Evolutionary conservation across 306 rosid species (phyloP), one percentile per base, ranked within the genome.

Genomic region (Carpinus viminea): DNA sequence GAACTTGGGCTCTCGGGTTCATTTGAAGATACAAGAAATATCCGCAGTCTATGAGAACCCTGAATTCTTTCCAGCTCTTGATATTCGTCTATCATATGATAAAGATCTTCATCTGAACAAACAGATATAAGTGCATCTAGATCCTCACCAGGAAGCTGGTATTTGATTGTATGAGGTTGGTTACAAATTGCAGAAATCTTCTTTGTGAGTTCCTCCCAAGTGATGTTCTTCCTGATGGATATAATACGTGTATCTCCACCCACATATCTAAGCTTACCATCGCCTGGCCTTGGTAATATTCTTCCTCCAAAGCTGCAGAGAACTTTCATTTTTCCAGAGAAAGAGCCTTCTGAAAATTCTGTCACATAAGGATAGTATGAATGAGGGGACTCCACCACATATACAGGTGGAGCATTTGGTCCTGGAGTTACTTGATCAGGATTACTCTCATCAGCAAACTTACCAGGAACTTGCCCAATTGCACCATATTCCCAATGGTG

Each of bases 131-230:
- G 99, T 50, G 99, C 94, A 72, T 96, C 99, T 54, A 96, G 93
- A 76, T 96, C 99, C 86, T 93, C 99, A 12, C 99, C 94, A 8
- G 98, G 99, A 84, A 91, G 99, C 81, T 96, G 96, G 89, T 96
- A 96, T 83, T 91, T 96, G 81, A 93, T 93, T 0, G 86, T 84
- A 82, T 96, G 98, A 77, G 83, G 74, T 71, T 88, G 91, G 81
- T 83, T 87, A 79, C 91, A 93, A 78, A 89, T 89, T 69, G 88
- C 89, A 20, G 12, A 83, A 72, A 97, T 96, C 90, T 89, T 96
- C 75, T 71, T 81, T 79, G 74, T 85, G 75, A 96, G 89, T 56
- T 90, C 92, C 74, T 89, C 93, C 75, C 80, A 88, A 20, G 82
- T 76, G 66, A 87, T 80, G 83, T 83, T 79, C 81, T 79, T 89